A percentile compares a stretch with the other conserved stretches of the same genome.
phyloP scores from a whole-genome alignment of 495 filamentous ascomycete species.

The Cercophora samala region DNA sequence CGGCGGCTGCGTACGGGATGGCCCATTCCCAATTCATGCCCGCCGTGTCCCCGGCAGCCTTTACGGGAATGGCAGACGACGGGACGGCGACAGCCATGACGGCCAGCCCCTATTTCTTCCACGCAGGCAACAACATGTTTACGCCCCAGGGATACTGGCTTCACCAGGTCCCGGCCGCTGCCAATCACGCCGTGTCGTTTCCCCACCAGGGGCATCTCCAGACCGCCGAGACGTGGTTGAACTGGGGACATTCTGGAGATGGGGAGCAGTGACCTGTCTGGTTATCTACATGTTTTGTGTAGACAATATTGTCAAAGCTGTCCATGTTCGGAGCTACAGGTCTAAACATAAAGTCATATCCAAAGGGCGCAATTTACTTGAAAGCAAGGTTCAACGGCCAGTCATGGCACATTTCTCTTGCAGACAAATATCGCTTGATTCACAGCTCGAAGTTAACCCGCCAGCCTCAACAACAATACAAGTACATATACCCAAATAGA shows the following conservation, averaged over 20 bases:
- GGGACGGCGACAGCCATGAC: not conserved
- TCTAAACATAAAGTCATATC: too few species aligned
- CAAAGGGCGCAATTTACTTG: too few species aligned
- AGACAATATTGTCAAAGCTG: not conserved
- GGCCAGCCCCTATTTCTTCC: not conserved
- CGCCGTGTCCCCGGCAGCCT: not conserved
- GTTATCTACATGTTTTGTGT: not conserved
- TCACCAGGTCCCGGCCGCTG: not conserved
- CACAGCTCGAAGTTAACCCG: not conserved
- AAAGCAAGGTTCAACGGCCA: too few species aligned
- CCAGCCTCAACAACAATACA: not conserved
- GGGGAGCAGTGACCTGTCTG: not conserved
- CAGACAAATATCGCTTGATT: not conserved
- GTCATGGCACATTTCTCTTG: too few species aligned
- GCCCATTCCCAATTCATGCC: not conserved
- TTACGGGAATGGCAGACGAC: slow-evolving; percentile 5
- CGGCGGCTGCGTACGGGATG: not conserved
- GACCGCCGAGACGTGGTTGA: not conserved
- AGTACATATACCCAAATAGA: not conserved
- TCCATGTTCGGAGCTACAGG: too few species aligned
- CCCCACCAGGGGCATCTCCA: not conserved
- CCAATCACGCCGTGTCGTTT: not conserved
- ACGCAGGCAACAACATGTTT: slow-evolving; percentile 5
- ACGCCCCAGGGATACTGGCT: slow-evolving; percentile 5
- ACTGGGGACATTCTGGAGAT: not conserved